Evolutionary conservation across 2,329 filamentous ascomycete species (phyloP), one percentile per base, ranked within the genome.

Genomic region (Dothidotthia symphoricarpi): DNA sequence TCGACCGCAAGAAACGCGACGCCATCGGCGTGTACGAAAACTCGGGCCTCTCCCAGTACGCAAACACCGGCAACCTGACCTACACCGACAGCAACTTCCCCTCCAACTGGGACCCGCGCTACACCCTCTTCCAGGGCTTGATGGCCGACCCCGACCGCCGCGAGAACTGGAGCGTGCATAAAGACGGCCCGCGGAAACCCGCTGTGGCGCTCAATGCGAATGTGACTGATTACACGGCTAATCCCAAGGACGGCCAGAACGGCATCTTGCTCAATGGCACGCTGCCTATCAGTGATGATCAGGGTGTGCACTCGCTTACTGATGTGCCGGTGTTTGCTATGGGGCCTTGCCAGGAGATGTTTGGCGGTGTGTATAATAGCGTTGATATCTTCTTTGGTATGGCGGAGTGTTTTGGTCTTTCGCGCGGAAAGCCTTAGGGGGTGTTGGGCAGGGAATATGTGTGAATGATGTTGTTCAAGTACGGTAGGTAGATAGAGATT

Each of bases 51-150:
- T 86, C 82, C 1, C 83, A 89, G 66, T 94, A 94, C 75, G 76
- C 77, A 43, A 75, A 85, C 49, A 71, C 75, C 2, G 78, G 78
- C 34, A 70, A 74, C 41, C 66, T 81, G 6, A 69, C 69, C 40
- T 91, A 91, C 73, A 77, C 76, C 53, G 85, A 86, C 15, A 83
- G 84, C 34, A 79, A 86, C 70, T 94, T 93, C 75, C 88, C 88
- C 14, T 74, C 78, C 46, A 88, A 88, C 72, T 93, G 88, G 87
- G 84, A 88, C 62, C 88, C 88, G 11, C 79, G 88, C 22, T 93
- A 91, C 69, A 85, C 85, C 41, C 80, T 94, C 34, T 86, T 85
- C 39, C 77, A 81, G 27, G 88, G 88, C 34, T 67, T 88, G 24
- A 79, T 75, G 32, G 85, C 85, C 22, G 77, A 78, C 59, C 88